These are phyloP conservation scores for Serendipita sp. DNA, from an alignment of 768 basidiomycete species.

Conservation along the genomic window DNA sequence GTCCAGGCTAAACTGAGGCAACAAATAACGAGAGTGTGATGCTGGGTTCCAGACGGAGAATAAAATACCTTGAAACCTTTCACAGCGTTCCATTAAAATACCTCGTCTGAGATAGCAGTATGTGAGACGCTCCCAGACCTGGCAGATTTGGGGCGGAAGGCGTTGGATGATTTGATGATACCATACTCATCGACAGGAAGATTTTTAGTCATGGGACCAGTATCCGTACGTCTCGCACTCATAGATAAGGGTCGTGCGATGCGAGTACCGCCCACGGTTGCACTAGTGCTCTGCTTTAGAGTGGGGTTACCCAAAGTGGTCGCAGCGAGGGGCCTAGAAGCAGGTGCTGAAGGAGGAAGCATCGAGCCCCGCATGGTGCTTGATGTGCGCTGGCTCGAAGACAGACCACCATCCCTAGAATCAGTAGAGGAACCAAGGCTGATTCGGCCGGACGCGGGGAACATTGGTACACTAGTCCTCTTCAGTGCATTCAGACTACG, in stretches of 20 bases:
- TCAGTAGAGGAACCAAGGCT: not conserved
- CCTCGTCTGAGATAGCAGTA: not conserved
- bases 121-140: slow-evolving; percentile 1
- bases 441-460: not conserved
- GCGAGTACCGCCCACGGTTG: not conserved
- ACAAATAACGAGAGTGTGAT: slow-evolving; percentile 4
- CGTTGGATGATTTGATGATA: not conserved
- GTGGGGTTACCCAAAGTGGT: not conserved
- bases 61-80: not conserved
- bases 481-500: not conserved
- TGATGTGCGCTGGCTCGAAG: not conserved
- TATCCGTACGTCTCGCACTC: not conserved
- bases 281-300: not conserved
- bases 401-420: not conserved
- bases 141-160: not conserved
- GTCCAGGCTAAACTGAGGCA: not conserved
- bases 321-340: not conserved
- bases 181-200: slow-evolving; percentile 2
- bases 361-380: not conserved
- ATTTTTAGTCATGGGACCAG: not conserved
- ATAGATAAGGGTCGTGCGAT: not conserved
- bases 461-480: slow-evolving; percentile 2
- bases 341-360: not conserved
- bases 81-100: no score
- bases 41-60: not conserved